phyloP scores from a whole-genome alignment of 257 asterid species.

The Solanum virginianum region DNA sequence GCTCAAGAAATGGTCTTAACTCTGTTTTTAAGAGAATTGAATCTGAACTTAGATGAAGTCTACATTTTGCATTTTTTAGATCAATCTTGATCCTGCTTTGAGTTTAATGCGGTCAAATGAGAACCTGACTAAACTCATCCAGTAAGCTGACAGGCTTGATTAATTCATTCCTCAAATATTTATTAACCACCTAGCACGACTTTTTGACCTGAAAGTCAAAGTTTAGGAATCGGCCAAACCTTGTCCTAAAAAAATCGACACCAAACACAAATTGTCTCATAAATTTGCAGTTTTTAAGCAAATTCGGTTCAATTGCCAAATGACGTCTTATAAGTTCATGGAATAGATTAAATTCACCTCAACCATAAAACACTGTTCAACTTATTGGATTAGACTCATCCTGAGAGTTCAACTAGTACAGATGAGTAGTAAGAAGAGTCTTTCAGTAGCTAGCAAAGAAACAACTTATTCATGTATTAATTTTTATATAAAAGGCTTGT shows the following conservation, averaged over 20 bases:
- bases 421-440: too few relatives aligned
- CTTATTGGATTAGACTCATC: background rate
- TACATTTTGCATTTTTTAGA: background rate
- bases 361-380: background rate
- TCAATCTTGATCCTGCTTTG: background rate
- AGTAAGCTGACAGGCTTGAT: background rate
- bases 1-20: background rate
- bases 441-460: background rate
- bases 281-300: background rate
- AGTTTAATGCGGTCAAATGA: background rate
- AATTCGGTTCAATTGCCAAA: background rate
- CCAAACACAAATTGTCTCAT: background rate
- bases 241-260: background rate
- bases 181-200: background rate
- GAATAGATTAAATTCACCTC: background rate
- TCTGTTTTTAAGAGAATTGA: background rate
- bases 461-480: background rate
- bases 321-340: background rate
- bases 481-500: background rate
- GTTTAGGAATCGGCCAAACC: background rate
- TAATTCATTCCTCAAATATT: background rate
- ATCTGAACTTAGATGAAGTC: background rate
- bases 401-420: background rate
- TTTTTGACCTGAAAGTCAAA: background rate
- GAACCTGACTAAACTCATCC: background rate